phyloP scores from a whole-genome alignment of 129 eudicot genomes.

The Rutidosis leptorrhynchoides region DNA sequence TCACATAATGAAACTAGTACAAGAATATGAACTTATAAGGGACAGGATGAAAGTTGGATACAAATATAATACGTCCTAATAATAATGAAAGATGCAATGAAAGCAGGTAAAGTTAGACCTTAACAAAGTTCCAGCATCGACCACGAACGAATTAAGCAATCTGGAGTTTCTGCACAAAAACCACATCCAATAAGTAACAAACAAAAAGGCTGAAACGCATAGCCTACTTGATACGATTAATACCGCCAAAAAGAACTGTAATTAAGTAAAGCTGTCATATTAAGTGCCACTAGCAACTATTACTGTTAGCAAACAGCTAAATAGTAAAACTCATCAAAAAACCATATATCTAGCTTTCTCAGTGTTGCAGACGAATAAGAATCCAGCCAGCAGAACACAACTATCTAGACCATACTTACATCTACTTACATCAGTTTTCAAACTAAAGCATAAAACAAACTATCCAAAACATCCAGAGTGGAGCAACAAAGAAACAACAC shows the following conservation, averaged over 20 bases:
- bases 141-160: constrained; percentile 37
- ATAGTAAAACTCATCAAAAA: neutral
- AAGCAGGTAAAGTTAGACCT: constrained; percentile 49
- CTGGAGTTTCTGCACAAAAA: constrained; percentile 48
- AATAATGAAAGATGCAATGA: constrained; percentile 7
- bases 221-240: constrained; percentile 1
- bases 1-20: constrained; percentile 4
- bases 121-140: constrained; percentile 39
- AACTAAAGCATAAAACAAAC: neutral
- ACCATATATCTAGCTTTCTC: neutral
- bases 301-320: neutral
- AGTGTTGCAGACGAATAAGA: neutral
- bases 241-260: neutral
- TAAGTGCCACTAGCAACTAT: neutral
- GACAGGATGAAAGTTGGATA: constrained; percentile 1
- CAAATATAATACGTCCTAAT: neutral
- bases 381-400: neutral
- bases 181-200: constrained; percentile 22
- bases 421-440: neutral
- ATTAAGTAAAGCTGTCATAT: neutral
- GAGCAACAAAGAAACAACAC: neutral
- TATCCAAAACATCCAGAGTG: neutral
- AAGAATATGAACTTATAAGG: constrained; percentile 7
- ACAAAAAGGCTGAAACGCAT: constrained; percentile 12
- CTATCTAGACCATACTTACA: neutral